Conservation (phyloP, 2,329 filamentous ascomycete genomes). For the Corinectria fuckeliana region DNA sequence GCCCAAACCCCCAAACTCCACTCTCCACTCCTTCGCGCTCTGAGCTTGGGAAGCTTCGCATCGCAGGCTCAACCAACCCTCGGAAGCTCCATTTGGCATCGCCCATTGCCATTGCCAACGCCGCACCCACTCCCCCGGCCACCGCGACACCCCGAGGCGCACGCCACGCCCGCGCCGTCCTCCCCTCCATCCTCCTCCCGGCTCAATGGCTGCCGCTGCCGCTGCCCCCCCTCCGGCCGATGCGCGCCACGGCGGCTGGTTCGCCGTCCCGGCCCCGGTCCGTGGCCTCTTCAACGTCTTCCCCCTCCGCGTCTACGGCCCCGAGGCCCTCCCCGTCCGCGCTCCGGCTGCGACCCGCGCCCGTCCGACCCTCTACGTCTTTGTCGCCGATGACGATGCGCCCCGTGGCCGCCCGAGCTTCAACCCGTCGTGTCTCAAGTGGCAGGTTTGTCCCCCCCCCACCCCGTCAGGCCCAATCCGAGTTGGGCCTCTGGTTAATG, state of each 20-base stretch:
- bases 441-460: slow-evolving; percentile 72
- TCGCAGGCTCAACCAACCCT: neutral
- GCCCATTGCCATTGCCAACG: no score
- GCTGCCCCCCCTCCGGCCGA: slow-evolving; percentile 6
- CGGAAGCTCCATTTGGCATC: neutral
- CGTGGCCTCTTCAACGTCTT: slow-evolving; percentile 85
- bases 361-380: slow-evolving; percentile 74
- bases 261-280: slow-evolving; percentile 74
- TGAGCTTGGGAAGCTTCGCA: neutral
- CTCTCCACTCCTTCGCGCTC: no score
- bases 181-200: neutral
- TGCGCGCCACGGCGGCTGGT: slow-evolving; percentile 46
- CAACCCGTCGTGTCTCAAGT: slow-evolving; percentile 93
- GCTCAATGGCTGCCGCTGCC: slow-evolving; percentile 27
- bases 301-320: slow-evolving; percentile 76
- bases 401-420: slow-evolving; percentile 72
- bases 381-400: slow-evolving; percentile 71
- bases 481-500: neutral
- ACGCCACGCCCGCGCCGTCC: neutral
- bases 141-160: neutral
- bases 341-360: slow-evolving; percentile 49
- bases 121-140: neutral
- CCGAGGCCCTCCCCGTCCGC: slow-evolving; percentile 76
- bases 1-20: neutral
- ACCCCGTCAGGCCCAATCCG: neutral